Evolutionary conservation across 371 early-diverging fungal species (phyloP).

Genomic region (Lichtheimia ramosa): DNA sequence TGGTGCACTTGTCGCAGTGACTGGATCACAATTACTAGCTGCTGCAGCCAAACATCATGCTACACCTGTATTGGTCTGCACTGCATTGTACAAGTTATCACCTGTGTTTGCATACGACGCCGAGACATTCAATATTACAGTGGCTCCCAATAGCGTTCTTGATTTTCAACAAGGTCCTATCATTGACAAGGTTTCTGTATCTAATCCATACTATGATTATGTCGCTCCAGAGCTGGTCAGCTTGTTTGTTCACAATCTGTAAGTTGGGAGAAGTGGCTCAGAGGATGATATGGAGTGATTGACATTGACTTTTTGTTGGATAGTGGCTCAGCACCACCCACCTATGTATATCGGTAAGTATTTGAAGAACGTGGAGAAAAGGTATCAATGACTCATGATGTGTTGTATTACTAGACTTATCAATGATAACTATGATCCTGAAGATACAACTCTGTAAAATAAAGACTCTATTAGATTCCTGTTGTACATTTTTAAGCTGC

Average conservation of each 20-base stretch:
- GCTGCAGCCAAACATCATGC: slow-evolving; percentile 91
- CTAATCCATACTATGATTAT: slow-evolving; percentile 89
- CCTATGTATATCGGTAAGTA: slow-evolving; percentile 42
- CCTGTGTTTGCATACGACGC: slow-evolving; percentile 88
- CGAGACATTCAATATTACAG: slow-evolving; percentile 76
- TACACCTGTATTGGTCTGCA: slow-evolving; percentile 85
- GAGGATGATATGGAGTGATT: not conserved
- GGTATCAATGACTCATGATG: not conserved
- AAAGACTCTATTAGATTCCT: not conserved
- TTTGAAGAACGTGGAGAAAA: not conserved
- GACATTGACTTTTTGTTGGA: not conserved
- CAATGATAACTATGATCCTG: slow-evolving; percentile 71
- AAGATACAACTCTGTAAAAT: slow-evolving; percentile 43
- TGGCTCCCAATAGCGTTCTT: slow-evolving; percentile 81
- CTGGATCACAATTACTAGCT: slow-evolving; percentile 84
- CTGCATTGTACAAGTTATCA: slow-evolving; percentile 84
- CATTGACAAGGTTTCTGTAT: slow-evolving; percentile 76
- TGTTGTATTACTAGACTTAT: slow-evolving; percentile 70
- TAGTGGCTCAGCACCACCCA: slow-evolving; percentile 52
- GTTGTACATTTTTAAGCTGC: too few relatives aligned
- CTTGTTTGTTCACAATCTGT: slow-evolving; percentile 90
- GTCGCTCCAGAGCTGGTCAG: slow-evolving; percentile 87
- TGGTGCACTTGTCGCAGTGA: slow-evolving; percentile 86
- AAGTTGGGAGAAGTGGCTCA: slow-evolving; percentile 25
- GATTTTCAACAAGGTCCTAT: slow-evolving; percentile 78